Evolutionary conservation across 345 rosid species (phyloP).

Genomic region (Bruguiera gymnorhiza): DNA sequence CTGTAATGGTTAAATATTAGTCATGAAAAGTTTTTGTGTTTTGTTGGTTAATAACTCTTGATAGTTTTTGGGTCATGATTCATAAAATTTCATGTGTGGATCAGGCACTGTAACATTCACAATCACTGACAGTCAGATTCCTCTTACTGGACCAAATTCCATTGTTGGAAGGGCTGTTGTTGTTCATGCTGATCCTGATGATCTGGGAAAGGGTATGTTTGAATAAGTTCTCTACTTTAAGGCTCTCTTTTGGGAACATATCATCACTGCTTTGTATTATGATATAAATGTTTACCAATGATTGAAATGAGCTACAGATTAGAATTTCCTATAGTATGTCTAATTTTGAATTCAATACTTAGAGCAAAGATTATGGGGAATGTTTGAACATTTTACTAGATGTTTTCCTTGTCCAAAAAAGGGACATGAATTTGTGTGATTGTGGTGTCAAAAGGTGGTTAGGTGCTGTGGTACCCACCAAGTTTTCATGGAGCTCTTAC

Average conservation of each 20-base stretch:
- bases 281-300: not conserved
- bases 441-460: too few relatives aligned
- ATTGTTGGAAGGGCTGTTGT: constrained; percentile 95
- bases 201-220: constrained; percentile 86
- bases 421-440: too few relatives aligned
- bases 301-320: not conserved
- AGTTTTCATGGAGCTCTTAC: too few relatives aligned
- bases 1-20: not conserved
- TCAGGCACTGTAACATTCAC: constrained; percentile 71
- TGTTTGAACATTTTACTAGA: too few relatives aligned
- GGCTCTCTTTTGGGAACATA: not conserved
- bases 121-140: constrained; percentile 69
- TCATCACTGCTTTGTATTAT: not conserved
- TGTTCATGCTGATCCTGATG: constrained; percentile 93
- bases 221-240: not conserved
- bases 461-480: too few relatives aligned
- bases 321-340: too few relatives aligned
- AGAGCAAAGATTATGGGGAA: too few relatives aligned
- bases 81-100: constrained; percentile 1
- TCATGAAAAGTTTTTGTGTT: not conserved
- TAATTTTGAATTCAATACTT: too few relatives aligned
- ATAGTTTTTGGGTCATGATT: not conserved
- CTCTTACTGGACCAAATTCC: constrained; percentile 74
- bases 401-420: too few relatives aligned
- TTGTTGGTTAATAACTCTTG: not conserved